phyloP scores from a whole-genome alignment of 1,284 basidiomycete genomes.

The Cutaneotrichosporon daszewskae region DNA sequence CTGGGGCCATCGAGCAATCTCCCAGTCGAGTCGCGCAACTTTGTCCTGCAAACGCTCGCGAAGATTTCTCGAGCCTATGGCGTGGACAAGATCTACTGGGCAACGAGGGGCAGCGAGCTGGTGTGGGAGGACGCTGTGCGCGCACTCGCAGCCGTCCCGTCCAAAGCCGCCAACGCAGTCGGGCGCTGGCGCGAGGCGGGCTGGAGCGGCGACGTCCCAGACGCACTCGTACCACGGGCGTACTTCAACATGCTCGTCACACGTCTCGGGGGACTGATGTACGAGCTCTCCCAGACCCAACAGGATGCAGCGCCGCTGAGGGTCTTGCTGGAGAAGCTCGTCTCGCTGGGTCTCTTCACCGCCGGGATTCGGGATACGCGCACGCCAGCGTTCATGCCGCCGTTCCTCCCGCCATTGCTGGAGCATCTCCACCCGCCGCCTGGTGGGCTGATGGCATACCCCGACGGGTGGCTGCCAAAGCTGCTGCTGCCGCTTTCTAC shows the following conservation, averaged over 20 bases:
- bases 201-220: slow-evolving; percentile 24
- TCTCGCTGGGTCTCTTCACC: slow-evolving; percentile 27
- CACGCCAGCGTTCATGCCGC: slow-evolving; percentile 25
- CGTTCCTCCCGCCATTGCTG: slow-evolving; percentile 35
- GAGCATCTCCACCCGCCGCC: slow-evolving; percentile 50
- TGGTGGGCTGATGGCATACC: slow-evolving; percentile 55
- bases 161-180: slow-evolving; percentile 39
- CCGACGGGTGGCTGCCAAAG: slow-evolving; percentile 53
- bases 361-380: slow-evolving; percentile 9
- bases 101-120: slow-evolving; percentile 14
- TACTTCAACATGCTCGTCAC: slow-evolving; percentile 56
- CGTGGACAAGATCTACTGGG: slow-evolving; percentile 58
- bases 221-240: slow-evolving; percentile 36
- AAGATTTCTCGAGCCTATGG: slow-evolving; percentile 58
- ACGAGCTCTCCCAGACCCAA: slow-evolving; percentile 52
- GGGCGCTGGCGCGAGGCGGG: slow-evolving; percentile 46
- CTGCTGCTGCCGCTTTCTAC: slow-evolving; percentile 58
- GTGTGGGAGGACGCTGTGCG: slow-evolving; percentile 40
- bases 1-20: slow-evolving; percentile 18
- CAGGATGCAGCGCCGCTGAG: slow-evolving; percentile 15
- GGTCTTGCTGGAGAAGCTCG: slow-evolving; percentile 26
- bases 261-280: slow-evolving; percentile 34
- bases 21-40: slow-evolving; percentile 20
- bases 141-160: slow-evolving; percentile 25
- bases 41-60: slow-evolving; percentile 50